Conservation (phyloP, 2,329 filamentous ascomycete species). For the Leptographium radiaticola region DNA sequence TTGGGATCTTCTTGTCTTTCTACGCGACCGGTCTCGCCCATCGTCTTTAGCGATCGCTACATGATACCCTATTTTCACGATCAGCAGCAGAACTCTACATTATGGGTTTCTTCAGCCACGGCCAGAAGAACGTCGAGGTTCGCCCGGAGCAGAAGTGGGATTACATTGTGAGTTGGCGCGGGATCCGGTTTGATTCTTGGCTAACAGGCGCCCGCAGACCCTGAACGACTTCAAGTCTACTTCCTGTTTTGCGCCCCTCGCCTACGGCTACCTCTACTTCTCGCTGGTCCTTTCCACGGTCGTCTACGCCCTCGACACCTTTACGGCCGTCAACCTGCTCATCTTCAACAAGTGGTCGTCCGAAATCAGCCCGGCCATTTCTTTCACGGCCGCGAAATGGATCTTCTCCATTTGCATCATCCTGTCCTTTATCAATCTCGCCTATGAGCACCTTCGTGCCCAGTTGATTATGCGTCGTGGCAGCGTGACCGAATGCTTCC, state of each 20-base stretch:
- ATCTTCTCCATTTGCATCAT: slow-evolving; percentile 91
- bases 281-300: slow-evolving; percentile 66
- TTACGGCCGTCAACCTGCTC: slow-evolving; percentile 83
- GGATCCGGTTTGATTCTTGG: not conserved
- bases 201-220: slow-evolving; percentile 19
- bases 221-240: slow-evolving; percentile 69
- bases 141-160: slow-evolving; percentile 87
- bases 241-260: slow-evolving; percentile 63
- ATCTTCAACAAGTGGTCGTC: slow-evolving; percentile 83
- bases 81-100: not conserved
- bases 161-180: slow-evolving; percentile 54
- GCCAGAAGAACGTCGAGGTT: slow-evolving; percentile 49
- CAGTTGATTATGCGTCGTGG: slow-evolving; percentile 69
- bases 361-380: slow-evolving; percentile 67
- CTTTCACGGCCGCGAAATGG: slow-evolving; percentile 74
- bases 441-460: slow-evolving; percentile 69
- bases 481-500: slow-evolving; percentile 80
- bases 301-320: slow-evolving; percentile 82
- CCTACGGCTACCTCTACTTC: slow-evolving; percentile 76
- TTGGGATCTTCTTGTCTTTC: not conserved
- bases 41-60: not conserved
- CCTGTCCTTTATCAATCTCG: slow-evolving; percentile 70
- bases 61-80: not conserved
- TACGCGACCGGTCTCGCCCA: not conserved
- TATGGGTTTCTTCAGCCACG: slow-evolving; percentile 55